Percentiles rank a stretch among this genome's conserved stretches.
These are phyloP conservation scores for Yamadazyma philogaea DNA, from an alignment of 805 yeast genomes.

Conservation along the genomic window DNA sequence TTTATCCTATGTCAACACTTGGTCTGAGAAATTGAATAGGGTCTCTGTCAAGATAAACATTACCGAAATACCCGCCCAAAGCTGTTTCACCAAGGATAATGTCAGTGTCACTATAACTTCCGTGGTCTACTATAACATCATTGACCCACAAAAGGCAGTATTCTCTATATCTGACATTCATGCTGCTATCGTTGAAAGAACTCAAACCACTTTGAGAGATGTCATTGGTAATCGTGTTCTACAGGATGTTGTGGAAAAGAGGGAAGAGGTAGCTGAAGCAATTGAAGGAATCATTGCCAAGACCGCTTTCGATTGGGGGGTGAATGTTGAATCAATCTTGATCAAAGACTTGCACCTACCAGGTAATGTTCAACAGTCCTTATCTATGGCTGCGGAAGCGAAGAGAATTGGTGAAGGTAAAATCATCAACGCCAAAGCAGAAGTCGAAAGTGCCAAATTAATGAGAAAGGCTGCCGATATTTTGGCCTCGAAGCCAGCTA, in stretches of 20 bases:
- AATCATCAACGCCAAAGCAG: constrained; percentile 72
- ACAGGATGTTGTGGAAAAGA: constrained; percentile 70
- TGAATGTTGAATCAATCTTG: constrained; percentile 60
- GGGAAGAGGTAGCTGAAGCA: constrained; percentile 67
- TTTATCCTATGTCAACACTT: constrained; percentile 58
- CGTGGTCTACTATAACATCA: constrained; percentile 63
- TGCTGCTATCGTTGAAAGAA: constrained; percentile 58
- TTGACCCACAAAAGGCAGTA: constrained; percentile 64
- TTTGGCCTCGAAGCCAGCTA: constrained; percentile 68
- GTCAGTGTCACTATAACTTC: constrained; percentile 61
- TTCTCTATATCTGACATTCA: constrained; percentile 55
- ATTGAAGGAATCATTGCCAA: constrained; percentile 59
- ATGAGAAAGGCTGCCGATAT: constrained; percentile 80
- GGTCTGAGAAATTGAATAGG: constrained; percentile 51
- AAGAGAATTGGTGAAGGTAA: constrained; percentile 73
- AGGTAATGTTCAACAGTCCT: constrained; percentile 51
- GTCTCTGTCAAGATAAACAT: constrained; percentile 58
- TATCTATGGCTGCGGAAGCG: constrained; percentile 74
- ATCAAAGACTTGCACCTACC: constrained; percentile 64
- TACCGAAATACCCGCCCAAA: constrained; percentile 62
- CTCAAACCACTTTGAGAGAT: constrained; percentile 70
- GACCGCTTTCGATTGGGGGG: constrained; percentile 71
- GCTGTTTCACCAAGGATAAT: constrained; percentile 69
- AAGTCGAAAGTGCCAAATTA: constrained; percentile 69
- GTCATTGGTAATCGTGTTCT: constrained; percentile 63